Conservation (phyloP, 2,329 filamentous ascomycete species). For the Podosphaera leucotricha region DNA sequence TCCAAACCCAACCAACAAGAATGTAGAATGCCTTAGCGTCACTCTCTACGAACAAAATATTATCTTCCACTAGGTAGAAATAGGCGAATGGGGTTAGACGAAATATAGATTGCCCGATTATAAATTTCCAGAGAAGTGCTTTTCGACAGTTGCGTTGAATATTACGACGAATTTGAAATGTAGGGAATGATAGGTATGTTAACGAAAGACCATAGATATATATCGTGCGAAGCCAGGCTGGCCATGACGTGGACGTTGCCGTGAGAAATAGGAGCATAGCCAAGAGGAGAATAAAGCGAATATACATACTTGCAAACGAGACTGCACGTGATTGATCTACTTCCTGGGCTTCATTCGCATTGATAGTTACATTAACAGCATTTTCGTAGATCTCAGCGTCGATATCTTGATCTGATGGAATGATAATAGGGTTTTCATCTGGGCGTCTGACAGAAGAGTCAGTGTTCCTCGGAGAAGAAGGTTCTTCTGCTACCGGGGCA, state of each 20-base stretch:
- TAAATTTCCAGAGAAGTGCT: conserved; percentile 78
- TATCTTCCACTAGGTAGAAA: conserved; percentile 56
- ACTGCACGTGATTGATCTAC: neutral
- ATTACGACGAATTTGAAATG: conserved; percentile 81
- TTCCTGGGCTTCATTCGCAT: conserved; percentile 12
- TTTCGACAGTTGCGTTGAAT: conserved; percentile 74
- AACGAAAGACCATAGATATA: conserved; percentile 44
- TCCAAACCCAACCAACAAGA: conserved; percentile 60
- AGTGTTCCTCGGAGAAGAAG: neutral
- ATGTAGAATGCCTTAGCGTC: conserved; percentile 41
- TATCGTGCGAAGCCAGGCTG: conserved; percentile 26
- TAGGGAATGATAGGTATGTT: conserved; percentile 72
- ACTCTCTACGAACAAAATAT: conserved; percentile 54
- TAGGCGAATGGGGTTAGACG: conserved; percentile 65
- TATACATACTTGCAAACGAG: conserved; percentile 29
- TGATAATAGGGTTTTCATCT: conserved; percentile 24
- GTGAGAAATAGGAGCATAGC: conserved; percentile 32
- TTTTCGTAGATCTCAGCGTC: conserved; percentile 32
- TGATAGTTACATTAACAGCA: conserved; percentile 11
- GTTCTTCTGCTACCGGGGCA: conserved; percentile 4
- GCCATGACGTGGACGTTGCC: conserved; percentile 37
- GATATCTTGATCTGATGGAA: conserved; percentile 39
- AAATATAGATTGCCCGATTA: conserved; percentile 58
- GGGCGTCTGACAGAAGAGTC: neutral
- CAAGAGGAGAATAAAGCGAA: conserved; percentile 31